Conservation (phyloP, 306 rosid species). For the Lupinus albus region DNA sequence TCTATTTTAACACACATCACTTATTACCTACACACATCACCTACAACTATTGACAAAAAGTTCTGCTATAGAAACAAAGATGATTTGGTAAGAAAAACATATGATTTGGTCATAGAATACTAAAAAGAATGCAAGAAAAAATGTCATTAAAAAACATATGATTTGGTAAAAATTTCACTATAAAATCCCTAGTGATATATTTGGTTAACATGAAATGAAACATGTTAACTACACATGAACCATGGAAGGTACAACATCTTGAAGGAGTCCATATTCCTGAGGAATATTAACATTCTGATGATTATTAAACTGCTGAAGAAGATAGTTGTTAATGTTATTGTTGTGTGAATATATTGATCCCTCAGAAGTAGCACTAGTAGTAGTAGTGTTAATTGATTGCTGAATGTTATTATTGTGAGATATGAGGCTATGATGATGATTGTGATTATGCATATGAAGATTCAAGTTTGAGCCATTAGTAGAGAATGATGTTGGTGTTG, state of each 20-base stretch:
- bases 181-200: too few relatives aligned
- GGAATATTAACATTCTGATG: conserved; percentile 29
- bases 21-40: too few relatives aligned
- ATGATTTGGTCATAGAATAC: too few relatives aligned
- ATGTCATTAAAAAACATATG: too few relatives aligned
- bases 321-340: conserved; percentile 28
- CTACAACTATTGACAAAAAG: too few relatives aligned
- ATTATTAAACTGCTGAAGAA: conserved; percentile 43
- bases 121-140: too few relatives aligned
- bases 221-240: conserved; percentile 32
- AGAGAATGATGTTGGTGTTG: conserved; percentile 36
- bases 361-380: background rate
- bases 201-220: too few relatives aligned
- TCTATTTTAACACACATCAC: too few relatives aligned
- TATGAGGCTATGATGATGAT: background rate
- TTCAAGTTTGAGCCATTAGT: conserved; percentile 46
- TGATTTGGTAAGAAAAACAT: too few relatives aligned
- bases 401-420: conserved; percentile 10
- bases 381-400: background rate
- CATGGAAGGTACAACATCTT: conserved; percentile 73
- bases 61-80: too few relatives aligned
- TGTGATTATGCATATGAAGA: conserved; percentile 29
- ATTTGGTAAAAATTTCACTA: background rate
- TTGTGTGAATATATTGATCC: background rate
- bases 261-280: conserved; percentile 64